phyloP scores from a whole-genome alignment of 768 basidiomycete species.

The Termitomyces sp. region DNA sequence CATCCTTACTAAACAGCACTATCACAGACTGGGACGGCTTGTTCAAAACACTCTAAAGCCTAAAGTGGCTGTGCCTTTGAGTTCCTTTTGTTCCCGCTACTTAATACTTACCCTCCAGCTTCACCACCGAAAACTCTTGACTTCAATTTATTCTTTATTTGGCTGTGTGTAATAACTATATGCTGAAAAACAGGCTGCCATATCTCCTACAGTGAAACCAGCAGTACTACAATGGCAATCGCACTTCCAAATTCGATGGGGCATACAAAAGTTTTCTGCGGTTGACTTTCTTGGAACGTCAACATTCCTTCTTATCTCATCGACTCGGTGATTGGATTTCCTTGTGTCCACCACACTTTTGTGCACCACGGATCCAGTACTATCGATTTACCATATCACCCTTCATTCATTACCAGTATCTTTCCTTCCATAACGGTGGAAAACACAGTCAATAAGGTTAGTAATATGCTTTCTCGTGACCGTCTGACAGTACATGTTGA shows the following conservation, averaged over 20 bases:
- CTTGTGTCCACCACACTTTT: background rate
- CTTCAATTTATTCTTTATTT: background rate
- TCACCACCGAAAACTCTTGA: background rate
- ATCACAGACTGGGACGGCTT: background rate
- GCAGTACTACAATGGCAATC: background rate
- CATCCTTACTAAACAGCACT: background rate
- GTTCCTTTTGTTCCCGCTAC: no score
- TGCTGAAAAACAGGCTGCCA: background rate
- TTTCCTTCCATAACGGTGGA: background rate
- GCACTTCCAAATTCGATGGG: background rate
- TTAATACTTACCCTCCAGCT: background rate
- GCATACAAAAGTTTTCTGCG: background rate
- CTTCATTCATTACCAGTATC: background rate
- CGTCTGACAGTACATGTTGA: background rate
- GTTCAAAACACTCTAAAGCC: no score
- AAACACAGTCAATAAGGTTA: background rate
- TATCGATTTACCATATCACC: background rate
- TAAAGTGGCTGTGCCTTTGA: background rate
- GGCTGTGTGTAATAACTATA: background rate
- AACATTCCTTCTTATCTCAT: background rate
- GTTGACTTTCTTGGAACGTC: background rate
- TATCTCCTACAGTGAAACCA: background rate
- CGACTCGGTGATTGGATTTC: background rate
- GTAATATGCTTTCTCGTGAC: background rate
- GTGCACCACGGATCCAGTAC: background rate